A percentile compares a stretch with the other conserved stretches of the same genome.
phyloP scores from a whole-genome alignment of 768 basidiomycete genomes.

The Mycena kentingensis region DNA sequence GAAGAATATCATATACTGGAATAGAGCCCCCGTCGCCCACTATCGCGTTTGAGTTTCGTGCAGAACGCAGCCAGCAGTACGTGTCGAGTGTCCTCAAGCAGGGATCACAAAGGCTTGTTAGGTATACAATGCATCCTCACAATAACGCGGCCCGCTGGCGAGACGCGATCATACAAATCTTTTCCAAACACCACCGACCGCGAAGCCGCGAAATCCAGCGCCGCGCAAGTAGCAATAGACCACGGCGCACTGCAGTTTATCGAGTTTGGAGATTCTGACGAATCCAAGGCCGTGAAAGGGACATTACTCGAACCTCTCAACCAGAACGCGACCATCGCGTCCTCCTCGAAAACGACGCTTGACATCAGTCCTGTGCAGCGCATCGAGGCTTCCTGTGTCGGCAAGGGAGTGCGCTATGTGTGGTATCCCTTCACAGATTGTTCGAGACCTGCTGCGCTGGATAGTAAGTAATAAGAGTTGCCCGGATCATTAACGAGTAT shows the following conservation, averaged over 20 bases:
- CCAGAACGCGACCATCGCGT: constrained; percentile 3
- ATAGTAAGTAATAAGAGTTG: constrained; percentile 39
- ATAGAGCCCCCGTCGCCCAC: too few species aligned
- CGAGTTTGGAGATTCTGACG: constrained; percentile 42
- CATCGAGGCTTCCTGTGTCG: constrained; percentile 57
- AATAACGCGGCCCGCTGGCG: constrained; percentile 56
- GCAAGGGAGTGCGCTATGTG: constrained; percentile 57
- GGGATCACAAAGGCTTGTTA: constrained; percentile 26
- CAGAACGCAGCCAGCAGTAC: constrained; percentile 43
- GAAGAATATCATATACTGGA: constrained; percentile 34
- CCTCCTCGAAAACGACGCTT: constrained; percentile 1
- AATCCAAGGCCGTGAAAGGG: constrained; percentile 35
- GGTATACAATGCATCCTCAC: constrained; percentile 64
- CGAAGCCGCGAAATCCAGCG: constrained; percentile 56
- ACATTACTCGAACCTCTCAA: constrained; percentile 34
- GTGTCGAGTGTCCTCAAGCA: constrained; percentile 9
- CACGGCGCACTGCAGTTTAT: constrained; percentile 67
- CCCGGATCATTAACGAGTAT: not conserved
- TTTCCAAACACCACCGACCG: constrained; percentile 45
- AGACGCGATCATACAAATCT: constrained; percentile 55
- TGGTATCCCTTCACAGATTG: constrained; percentile 56
- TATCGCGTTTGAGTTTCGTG: constrained; percentile 51
- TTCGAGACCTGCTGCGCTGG: too few species aligned
- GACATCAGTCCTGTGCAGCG: constrained; percentile 30
- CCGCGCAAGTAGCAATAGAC: constrained; percentile 54